Evolutionary conservation across 495 filamentous ascomycete genomes (phyloP), one percentile per base, ranked within the genome.

Genomic region (Trichocladium antarcticum): DNA sequence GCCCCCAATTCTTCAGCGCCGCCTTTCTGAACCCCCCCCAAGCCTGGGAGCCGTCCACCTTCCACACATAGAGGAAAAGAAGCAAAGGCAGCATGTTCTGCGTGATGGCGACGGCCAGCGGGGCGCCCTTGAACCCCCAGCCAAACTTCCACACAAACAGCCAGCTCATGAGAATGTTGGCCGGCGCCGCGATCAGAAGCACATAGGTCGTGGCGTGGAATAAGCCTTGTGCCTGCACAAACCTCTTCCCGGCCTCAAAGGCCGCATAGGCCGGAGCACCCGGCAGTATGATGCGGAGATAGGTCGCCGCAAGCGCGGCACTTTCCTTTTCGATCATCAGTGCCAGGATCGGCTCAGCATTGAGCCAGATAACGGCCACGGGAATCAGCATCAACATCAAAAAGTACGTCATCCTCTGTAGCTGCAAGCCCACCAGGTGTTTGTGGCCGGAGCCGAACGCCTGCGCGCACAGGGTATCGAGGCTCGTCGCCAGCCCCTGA

Each of bases 81-180:
- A 83, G 68, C 15, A 88, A 31, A 0, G 89, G 86, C 55, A 95
- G 78, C 37, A 93, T 71, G 57, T 73, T 88, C 53, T 95, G 83
- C 0, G 84, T 89, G 35, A 93, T 75, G 19, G 78, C 80, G n/a
- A 95, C 85, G 2, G 89, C 87, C 48, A 88, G 81, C 0, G 89
- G 88, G 0, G 89, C 87, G 35, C 89, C 89, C 41, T 82, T 62
- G 58, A 89, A 95, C 1, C 89, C 88, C 78, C 80, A 84, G 14
- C 77, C 69, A 43, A 94, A 75, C 17, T 69, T 71, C 82, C 80
- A 85, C n/a, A 87, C 83, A 41, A 88, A 74, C 5, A 84, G 55
- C 68, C 77, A 88, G 59, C 83, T 83, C 63, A 87, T 54, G 6
- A 84, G 62, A 1, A 76, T 73, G 51, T 86, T 87, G 10, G 80